Conservation (phyloP, 176 grass and related monocot genomes). For the Triticum monococcum region DNA sequence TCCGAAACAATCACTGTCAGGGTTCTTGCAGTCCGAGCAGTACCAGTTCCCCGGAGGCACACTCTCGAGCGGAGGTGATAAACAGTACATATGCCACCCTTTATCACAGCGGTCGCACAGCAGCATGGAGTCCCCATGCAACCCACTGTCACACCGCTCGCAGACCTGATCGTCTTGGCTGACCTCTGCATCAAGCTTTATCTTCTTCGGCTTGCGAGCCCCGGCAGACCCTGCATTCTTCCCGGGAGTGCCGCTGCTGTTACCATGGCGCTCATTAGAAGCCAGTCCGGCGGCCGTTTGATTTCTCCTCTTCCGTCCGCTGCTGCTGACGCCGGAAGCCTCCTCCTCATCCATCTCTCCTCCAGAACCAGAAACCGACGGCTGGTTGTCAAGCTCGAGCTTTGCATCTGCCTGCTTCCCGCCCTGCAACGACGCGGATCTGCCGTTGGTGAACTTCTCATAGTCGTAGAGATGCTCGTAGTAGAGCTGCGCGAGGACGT, state of each 20-base stretch:
- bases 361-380: conserved; percentile 4
- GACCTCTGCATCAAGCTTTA: background rate
- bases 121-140: conserved; percentile 88
- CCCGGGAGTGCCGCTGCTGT: background rate
- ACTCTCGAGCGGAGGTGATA: conserved; percentile 66
- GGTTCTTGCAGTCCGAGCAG: conserved; percentile 83
- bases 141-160: conserved; percentile 82
- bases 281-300: background rate
- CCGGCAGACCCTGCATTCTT: background rate
- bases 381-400: conserved; percentile 17
- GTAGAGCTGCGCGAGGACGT: conserved; percentile 83
- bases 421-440: background rate
- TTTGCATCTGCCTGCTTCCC: background rate
- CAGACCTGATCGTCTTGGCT: conserved; percentile 79
- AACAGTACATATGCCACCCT: conserved; percentile 84
- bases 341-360: background rate
- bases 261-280: background rate
- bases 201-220: conserved; percentile 34
- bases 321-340: background rate
- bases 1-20: conserved; percentile 72
- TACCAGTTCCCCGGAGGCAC: conserved; percentile 88
- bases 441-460: conserved; percentile 53
- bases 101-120: conserved; percentile 88
- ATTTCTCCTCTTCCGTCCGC: conserved; percentile 21
- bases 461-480: conserved; percentile 80